A percentile compares a stretch with the other conserved stretches of the same genome.
phyloP scores from a whole-genome alignment of 495 filamentous ascomycete genomes.

The Penicillium soppii region DNA sequence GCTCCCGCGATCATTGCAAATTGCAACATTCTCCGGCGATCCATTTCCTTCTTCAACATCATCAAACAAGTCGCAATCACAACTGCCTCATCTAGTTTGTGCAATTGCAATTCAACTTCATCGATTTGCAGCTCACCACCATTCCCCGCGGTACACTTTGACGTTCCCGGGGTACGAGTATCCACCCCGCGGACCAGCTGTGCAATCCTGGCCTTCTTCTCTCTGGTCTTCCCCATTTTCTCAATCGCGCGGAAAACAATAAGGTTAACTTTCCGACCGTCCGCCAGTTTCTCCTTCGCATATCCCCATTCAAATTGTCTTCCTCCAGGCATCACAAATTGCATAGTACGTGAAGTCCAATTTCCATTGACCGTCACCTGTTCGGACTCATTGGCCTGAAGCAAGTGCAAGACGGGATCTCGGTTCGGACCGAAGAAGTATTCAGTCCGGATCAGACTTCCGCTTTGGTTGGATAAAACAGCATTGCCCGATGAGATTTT shows the following conservation, averaged over 20 bases:
- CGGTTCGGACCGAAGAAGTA: conserved; percentile 52
- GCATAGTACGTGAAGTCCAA: conserved; percentile 36
- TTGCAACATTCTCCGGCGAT: conserved; percentile 49
- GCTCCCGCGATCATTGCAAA: conserved; percentile 37
- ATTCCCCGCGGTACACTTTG: conserved; percentile 46
- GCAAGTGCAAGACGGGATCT: conserved; percentile 25
- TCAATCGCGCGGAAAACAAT: conserved; percentile 30
- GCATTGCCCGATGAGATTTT: conserved; percentile 42
- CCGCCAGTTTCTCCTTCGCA: conserved; percentile 31
- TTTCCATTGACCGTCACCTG: conserved; percentile 14
- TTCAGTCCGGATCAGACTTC: conserved; percentile 37
- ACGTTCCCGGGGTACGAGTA: conserved; percentile 42
- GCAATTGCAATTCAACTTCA: conserved; percentile 18
- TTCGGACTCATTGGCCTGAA: conserved; percentile 12
- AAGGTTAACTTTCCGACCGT: conserved; percentile 29
- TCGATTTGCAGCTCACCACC: conserved; percentile 50
- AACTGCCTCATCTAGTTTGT: conserved; percentile 37
- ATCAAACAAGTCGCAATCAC: conserved; percentile 51
- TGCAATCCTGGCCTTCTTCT: conserved; percentile 28
- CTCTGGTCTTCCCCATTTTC: conserved; percentile 4
- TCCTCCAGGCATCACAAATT: conserved; percentile 36
- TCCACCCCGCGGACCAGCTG: conserved; percentile 43
- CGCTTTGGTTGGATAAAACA: conserved; percentile 23
- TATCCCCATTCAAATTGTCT: conserved; percentile 52
- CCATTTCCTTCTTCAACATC: conserved; percentile 61